Conservation (phyloP, 495 filamentous ascomycete species). For the Chlorociboria aeruginascens region DNA sequence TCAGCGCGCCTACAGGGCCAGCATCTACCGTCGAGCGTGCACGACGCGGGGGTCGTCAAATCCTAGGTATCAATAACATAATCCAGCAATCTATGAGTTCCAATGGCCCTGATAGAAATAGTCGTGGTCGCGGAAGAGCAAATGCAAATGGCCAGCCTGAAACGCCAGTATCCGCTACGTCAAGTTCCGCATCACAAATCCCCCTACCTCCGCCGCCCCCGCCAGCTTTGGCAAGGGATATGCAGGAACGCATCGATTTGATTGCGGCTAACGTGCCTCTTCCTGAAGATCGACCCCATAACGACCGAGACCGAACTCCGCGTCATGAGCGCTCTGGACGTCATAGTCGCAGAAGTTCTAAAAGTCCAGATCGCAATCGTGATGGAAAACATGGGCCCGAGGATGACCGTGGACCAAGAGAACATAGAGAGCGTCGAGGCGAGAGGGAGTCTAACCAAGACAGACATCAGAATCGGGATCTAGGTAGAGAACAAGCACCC, state of each 20-base stretch:
- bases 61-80: constrained; percentile 39
- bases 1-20: constrained; percentile 36
- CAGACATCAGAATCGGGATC: constrained; percentile 1
- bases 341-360: constrained; percentile 24
- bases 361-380: constrained; percentile 22
- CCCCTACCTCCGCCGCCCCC: constrained; percentile 9
- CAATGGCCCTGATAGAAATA: constrained; percentile 15
- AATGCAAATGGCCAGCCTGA: constrained; percentile 22
- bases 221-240: constrained; percentile 2
- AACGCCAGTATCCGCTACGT: constrained; percentile 5
- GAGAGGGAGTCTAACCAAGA: constrained; percentile 21
- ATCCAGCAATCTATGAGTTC: constrained; percentile 31
- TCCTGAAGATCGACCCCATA: constrained; percentile 22
- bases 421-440: constrained; percentile 20
- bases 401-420: constrained; percentile 3
- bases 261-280: constrained; percentile 16
- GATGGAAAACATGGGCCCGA: constrained; percentile 17
- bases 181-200: constrained; percentile 3
- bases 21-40: constrained; percentile 31
- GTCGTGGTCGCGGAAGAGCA: constrained; percentile 30
- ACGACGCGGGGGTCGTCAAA: constrained; percentile 28
- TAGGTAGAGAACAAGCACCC: constrained; percentile 1
- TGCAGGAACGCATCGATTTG: constrained; percentile 11
- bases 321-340: constrained; percentile 15
- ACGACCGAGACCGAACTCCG: constrained; percentile 12